Percentiles rank a stretch among this genome's conserved stretches.
phyloP scores from a whole-genome alignment of 306 rosid genomes.

The Mimosa pudica region DNA sequence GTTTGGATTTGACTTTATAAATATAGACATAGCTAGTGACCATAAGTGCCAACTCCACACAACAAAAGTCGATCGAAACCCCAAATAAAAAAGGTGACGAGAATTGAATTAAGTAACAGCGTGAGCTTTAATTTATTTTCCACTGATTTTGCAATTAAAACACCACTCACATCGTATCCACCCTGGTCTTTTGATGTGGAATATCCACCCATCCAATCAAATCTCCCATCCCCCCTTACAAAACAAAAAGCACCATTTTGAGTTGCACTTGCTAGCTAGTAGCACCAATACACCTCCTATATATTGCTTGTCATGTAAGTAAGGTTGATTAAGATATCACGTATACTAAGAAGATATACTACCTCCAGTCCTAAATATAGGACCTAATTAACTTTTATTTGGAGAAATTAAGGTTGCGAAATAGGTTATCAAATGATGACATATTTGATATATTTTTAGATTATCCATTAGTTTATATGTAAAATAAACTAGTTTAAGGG shows the following conservation, averaged over 20 bases:
- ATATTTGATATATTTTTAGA: no score
- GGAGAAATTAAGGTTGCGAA: no score
- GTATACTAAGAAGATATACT: neutral
- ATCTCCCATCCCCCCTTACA: neutral
- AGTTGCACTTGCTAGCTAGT: neutral
- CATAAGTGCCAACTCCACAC: slow-evolving; percentile 6
- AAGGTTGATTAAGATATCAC: neutral
- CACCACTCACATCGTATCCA: neutral
- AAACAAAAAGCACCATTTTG: neutral
- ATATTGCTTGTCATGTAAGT: neutral
- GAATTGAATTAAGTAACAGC: neutral
- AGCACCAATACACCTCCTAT: neutral
- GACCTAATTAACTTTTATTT: no score
- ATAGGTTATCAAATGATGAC: no score
- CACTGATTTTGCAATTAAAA: neutral
- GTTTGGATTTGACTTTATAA: neutral
- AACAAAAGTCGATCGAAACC: neutral
- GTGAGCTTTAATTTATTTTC: neutral
- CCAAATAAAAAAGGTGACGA: neutral
- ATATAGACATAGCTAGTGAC: neutral
- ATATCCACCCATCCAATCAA: neutral
- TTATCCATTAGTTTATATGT: no score
- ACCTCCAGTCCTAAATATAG: no score
- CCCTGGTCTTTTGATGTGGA: neutral
- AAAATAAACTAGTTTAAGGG: no score